Evolutionary conservation across 495 filamentous ascomycete genomes (phyloP), one percentile per base, ranked within the genome.

Genomic region (Zalerion maritima): DNA sequence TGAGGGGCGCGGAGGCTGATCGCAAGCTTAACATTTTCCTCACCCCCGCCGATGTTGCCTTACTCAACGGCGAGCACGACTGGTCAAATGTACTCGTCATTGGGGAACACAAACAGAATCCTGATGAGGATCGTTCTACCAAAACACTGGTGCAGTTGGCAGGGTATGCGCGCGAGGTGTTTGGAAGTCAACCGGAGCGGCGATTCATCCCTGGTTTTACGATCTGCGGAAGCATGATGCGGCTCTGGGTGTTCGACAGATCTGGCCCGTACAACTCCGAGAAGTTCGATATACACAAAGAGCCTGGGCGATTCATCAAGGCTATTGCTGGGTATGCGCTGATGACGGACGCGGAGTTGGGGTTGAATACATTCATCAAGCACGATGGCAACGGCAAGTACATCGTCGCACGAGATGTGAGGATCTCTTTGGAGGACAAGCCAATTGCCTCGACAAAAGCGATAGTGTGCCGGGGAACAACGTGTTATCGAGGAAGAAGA

Each of bases 161-260:
- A 35, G 33, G 32, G 8, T 36, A 29, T 21, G 37, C 36, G 13
- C 35, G 39, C 7, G 34, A 43, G 10, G 32, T 49, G 21, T 49
- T 49, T 34, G 26, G 33, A 25, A 31, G 19, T 31, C 37, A 52
- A 31, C 43, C 49, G 6, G 38, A 43, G 6, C 43, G 50, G 18
- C 43, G 46, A 28, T 55, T 49, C 32, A 28, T 53, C 21, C 42
- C 45, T 32, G 49, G 32, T 14, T 53, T 55, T 36, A 38, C 34
- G 15, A 35, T 56, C 24, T 41, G 32, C 26, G 40, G 35, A 24
- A 45, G 19, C 27, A 24, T 26, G 8, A 55, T 55, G 35, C 28
- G 43, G 37, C 30, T 41, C 15, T 58, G 43, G 49, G 41, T 57
- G 10, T 57, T 58, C 31, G 45, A 55, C 42, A 40, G 52, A 28